These are phyloP conservation scores for Eremochloa ophiuroides DNA, from an alignment of 176 grass and related monocot genomes.

Conservation along the genomic window DNA sequence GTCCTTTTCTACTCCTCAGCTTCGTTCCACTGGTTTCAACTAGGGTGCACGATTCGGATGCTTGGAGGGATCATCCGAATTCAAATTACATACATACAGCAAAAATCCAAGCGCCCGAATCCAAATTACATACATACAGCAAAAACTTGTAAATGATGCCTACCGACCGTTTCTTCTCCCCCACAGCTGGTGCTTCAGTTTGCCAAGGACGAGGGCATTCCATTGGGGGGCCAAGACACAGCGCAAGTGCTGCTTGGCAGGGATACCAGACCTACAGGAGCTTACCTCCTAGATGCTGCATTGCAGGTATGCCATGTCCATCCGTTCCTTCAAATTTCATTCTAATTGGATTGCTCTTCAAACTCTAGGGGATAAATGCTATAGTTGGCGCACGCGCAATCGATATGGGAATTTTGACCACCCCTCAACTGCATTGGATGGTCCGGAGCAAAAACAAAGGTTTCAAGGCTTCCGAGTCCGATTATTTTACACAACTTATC, in stretches of 20 bases:
- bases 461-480: slow-evolving; percentile 45
- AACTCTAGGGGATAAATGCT: slow-evolving; percentile 65
- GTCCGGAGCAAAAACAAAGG: slow-evolving; percentile 74
- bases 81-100: no score
- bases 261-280: slow-evolving; percentile 89
- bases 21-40: neutral
- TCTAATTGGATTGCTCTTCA: slow-evolving; percentile 22
- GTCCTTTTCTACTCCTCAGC: neutral
- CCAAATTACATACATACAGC: neutral
- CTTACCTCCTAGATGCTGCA: slow-evolving; percentile 69
- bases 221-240: slow-evolving; percentile 41
- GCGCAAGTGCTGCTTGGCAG: slow-evolving; percentile 74
- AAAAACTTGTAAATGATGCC: neutral
- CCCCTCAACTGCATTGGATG: slow-evolving; percentile 94
- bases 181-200: slow-evolving; percentile 66
- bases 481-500: slow-evolving; percentile 74
- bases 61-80: neutral
- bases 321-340: neutral
- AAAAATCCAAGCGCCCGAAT: no score
- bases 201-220: slow-evolving; percentile 58
- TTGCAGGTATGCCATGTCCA: slow-evolving; percentile 40
- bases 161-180: neutral
- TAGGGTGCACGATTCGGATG: no score
- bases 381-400: slow-evolving; percentile 57
- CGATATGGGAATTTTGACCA: slow-evolving; percentile 85